These are phyloP conservation scores for Inosperma sp. DNA, from an alignment of 768 basidiomycete genomes.

Conservation along the genomic window DNA sequence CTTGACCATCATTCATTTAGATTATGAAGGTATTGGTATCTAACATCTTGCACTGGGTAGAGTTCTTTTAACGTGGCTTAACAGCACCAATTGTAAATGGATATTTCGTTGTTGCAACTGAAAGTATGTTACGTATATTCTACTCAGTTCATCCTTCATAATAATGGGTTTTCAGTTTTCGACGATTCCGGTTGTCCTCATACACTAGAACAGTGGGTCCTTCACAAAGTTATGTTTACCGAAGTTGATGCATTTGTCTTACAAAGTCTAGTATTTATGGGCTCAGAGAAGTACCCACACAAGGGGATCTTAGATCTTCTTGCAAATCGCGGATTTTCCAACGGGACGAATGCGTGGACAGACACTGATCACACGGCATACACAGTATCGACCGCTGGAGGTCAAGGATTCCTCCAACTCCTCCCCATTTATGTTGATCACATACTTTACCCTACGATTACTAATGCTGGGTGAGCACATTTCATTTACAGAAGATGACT, in stretches of 20 bases:
- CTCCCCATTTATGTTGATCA: constrained; percentile 93
- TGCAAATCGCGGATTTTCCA: constrained; percentile 90
- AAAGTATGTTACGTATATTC: constrained; percentile 49
- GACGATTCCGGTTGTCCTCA: constrained; percentile 94
- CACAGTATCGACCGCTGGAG: constrained; percentile 92
- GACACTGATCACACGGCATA: constrained; percentile 94
- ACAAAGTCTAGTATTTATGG: constrained; percentile 84
- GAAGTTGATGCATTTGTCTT: constrained; percentile 2
- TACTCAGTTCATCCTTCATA: background rate
- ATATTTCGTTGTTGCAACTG: constrained; percentile 85
- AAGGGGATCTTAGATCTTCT: constrained; percentile 94
- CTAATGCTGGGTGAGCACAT: constrained; percentile 68
- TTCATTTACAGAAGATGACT: background rate
- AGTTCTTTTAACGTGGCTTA: constrained; percentile 3
- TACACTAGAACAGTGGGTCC: constrained; percentile 83
- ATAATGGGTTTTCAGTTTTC: constrained; percentile 55
- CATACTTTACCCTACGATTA: constrained; percentile 92
- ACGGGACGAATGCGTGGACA: constrained; percentile 96
- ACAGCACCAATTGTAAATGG: constrained; percentile 85
- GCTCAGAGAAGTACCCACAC: constrained; percentile 91
- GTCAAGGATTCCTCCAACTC: constrained; percentile 83
- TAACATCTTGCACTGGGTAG: background rate
- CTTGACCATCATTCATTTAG: constrained; percentile 84
- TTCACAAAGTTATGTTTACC: too few relatives aligned
- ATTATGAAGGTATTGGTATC: constrained; percentile 73